phyloP scores from a whole-genome alignment of 257 asterid species.

The Echites panduratus region DNA sequence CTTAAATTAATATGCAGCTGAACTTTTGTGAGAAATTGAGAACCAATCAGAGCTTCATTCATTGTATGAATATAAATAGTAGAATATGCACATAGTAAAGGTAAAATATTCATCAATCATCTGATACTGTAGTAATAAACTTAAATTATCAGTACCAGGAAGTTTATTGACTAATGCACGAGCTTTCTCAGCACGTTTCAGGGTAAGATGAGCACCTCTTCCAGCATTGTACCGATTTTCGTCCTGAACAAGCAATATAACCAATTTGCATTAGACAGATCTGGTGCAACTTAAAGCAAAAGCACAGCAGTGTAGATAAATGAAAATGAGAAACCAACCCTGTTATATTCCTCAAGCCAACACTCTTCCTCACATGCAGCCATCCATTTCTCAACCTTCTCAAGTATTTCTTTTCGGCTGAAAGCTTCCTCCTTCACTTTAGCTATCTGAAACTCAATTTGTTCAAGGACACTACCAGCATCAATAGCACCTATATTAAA shows the following conservation, averaged over 20 bases:
- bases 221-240: slow-evolving; percentile 97
- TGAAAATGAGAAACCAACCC: slow-evolving; percentile 43
- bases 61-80: background rate
- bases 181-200: slow-evolving; percentile 97
- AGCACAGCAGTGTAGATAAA: background rate
- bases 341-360: slow-evolving; percentile 98
- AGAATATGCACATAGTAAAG: background rate
- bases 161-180: slow-evolving; percentile 83
- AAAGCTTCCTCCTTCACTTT: slow-evolving; percentile 87
- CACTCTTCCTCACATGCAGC: slow-evolving; percentile 93
- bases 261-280: background rate
- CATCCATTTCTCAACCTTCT: slow-evolving; percentile 96
- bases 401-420: slow-evolving; percentile 86
- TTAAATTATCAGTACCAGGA: slow-evolving; percentile 80
- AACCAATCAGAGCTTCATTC: background rate
- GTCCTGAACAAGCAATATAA: slow-evolving; percentile 41
- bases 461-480: slow-evolving; percentile 79
- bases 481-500: slow-evolving; percentile 63
- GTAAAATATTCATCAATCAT: background rate
- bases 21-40: background rate
- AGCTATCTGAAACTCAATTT: slow-evolving; percentile 83
- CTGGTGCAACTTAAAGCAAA: slow-evolving; percentile 14
- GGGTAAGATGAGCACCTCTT: slow-evolving; percentile 92
- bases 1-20: background rate
- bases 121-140: too few relatives aligned